A percentile compares a stretch with the other conserved stretches of the same genome.
Conservation (phyloP, 2,329 filamentous ascomycete genomes). For the Fusarium sp. region DNA sequence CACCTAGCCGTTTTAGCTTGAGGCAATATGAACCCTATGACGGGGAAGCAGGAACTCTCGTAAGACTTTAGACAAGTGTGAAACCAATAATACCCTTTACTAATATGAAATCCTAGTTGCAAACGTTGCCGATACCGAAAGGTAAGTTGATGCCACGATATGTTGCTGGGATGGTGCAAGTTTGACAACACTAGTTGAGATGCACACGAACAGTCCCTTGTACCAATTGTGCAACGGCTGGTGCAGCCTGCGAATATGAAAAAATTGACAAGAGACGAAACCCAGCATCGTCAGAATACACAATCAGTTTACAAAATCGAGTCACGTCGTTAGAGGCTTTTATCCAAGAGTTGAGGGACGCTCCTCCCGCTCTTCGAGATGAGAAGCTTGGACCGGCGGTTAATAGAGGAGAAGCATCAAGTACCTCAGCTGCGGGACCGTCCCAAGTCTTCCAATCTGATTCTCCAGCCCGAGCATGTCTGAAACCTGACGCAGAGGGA, state of each 20-base stretch:
- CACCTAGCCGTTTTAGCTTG: too few relatives aligned
- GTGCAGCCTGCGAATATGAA: conserved; percentile 1
- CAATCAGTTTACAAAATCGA: background rate
- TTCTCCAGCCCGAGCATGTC: background rate
- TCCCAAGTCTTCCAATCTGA: too few relatives aligned
- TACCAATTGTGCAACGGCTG: background rate
- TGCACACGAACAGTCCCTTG: conserved; percentile 6
- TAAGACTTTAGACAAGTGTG: too few relatives aligned
- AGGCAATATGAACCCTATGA: background rate
- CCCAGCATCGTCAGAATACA: conserved; percentile 9
- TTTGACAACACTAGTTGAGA: background rate
- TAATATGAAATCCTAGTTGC: too few relatives aligned
- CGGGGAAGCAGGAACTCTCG: background rate
- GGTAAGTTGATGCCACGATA: background rate
- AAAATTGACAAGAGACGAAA: conserved; percentile 8
- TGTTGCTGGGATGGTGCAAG: too few relatives aligned
- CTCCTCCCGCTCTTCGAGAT: background rate
- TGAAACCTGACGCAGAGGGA: conserved; percentile 8
- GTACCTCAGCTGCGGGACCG: background rate
- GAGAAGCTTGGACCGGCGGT: background rate
- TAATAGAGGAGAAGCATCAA: background rate
- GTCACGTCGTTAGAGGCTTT: background rate
- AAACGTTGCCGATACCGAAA: conserved; percentile 15
- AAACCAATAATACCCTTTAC: too few relatives aligned
- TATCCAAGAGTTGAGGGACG: background rate